Conservation (phyloP, 306 rosid genomes). For the Vigna nakashimae region DNA sequence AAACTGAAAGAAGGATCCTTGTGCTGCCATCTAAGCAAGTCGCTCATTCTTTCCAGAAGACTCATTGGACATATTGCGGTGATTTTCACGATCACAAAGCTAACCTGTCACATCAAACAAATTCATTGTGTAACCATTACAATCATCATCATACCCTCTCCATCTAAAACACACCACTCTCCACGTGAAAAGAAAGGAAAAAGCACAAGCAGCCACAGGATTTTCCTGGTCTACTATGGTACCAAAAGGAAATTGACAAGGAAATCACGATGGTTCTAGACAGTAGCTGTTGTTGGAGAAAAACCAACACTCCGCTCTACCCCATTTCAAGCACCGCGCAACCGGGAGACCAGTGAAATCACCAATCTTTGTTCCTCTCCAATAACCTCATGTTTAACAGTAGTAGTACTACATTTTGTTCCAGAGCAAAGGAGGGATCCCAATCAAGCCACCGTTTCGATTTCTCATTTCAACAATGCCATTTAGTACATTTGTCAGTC, state of each 20-base stretch:
- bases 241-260: conserved; percentile 13
- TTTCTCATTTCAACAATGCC: conserved; percentile 18
- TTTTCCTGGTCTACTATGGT: conserved; percentile 28
- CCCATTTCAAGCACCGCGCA: conserved; percentile 18
- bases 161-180: not conserved
- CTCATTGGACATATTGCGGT: conserved; percentile 89
- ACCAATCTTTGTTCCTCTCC: not conserved
- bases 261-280: conserved; percentile 16
- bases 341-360: not conserved
- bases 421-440: not conserved
- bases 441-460: not conserved
- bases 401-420: not conserved
- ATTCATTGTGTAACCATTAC: conserved; percentile 37
- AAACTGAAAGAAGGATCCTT: conserved; percentile 66
- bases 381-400: not conserved
- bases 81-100: conserved; percentile 72
- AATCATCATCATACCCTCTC: not conserved
- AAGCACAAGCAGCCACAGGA: conserved; percentile 45
- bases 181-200: conserved; percentile 27
- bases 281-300: not conserved
- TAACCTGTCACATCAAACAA: conserved; percentile 56
- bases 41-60: conserved; percentile 68
- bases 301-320: conserved; percentile 18
- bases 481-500: conserved; percentile 30
- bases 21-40: conserved; percentile 87